A percentile compares a stretch with the other conserved stretches of the same genome.
These are phyloP conservation scores for Simmondsia chinensis DNA, from an alignment of 148 eudicot species.

Conservation along the genomic window DNA sequence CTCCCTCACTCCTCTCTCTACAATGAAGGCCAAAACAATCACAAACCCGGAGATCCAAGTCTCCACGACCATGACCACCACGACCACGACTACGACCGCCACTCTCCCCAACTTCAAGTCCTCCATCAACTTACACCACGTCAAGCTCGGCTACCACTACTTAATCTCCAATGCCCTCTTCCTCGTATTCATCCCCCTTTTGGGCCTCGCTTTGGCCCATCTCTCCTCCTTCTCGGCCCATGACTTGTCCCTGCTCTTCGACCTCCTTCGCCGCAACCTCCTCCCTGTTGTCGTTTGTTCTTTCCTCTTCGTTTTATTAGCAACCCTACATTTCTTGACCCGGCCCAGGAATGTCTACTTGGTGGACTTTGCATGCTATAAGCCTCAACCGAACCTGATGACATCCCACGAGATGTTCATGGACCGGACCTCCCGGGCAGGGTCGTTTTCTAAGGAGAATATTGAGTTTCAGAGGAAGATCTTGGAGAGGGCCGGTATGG, in stretches of 20 bases:
- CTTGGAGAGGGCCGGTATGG: conserved; percentile 24
- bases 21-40: too few relatives aligned
- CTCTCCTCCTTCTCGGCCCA: not conserved
- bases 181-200: conserved; percentile 9
- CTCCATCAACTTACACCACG: conserved; percentile 20
- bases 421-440: conserved; percentile 14
- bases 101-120: conserved; percentile 7
- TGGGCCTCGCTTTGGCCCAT: not conserved
- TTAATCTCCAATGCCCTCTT: conserved; percentile 25
- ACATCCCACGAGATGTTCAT: conserved; percentile 16
- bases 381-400: conserved; percentile 18
- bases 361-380: conserved; percentile 22
- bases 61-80: too few relatives aligned
- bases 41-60: too few relatives aligned
- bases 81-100: too few relatives aligned
- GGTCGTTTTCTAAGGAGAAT: conserved; percentile 23
- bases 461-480: conserved; percentile 29
- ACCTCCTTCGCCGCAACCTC: conserved; percentile 7
- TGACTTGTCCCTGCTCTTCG: not conserved
- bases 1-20: too few relatives aligned
- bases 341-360: conserved; percentile 17
- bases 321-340: conserved; percentile 13
- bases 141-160: conserved; percentile 30
- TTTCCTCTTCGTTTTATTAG: conserved; percentile 1
- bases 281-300: conserved; percentile 1